Conservation (phyloP, 495 filamentous ascomycete genomes). For the Bacidia gigantensis region DNA sequence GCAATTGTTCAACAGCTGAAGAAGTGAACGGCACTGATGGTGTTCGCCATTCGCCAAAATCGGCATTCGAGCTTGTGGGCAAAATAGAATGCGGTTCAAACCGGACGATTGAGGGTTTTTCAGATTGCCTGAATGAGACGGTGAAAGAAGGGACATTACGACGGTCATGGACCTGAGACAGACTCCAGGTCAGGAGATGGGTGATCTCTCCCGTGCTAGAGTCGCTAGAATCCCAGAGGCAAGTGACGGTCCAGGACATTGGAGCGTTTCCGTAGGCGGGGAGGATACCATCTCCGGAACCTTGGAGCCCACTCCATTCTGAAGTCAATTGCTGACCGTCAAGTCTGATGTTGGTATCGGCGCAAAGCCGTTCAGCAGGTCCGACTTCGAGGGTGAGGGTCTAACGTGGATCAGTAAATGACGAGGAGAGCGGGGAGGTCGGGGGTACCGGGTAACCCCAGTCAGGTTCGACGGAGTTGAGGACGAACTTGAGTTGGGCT, state of each 20-base stretch:
- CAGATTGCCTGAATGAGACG: conserved; percentile 32
- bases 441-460: conserved; percentile 10
- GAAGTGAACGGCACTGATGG: neutral
- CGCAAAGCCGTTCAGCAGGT: conserved; percentile 21
- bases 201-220: conserved; percentile 23
- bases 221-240: conserved; percentile 23
- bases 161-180: conserved; percentile 27
- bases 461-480: conserved; percentile 3
- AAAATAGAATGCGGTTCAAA: conserved; percentile 9
- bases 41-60: conserved; percentile 5
- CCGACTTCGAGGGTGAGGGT: conserved; percentile 20
- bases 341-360: conserved; percentile 23
- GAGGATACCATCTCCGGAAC: conserved; percentile 22
- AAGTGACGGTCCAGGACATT: conserved; percentile 34
- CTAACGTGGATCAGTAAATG: conserved; percentile 15
- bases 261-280: conserved; percentile 21
- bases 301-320: conserved; percentile 23
- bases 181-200: conserved; percentile 33
- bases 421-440: conserved; percentile 2
- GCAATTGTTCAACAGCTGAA: neutral
- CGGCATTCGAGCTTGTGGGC: neutral
- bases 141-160: conserved; percentile 28
- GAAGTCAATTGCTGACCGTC: conserved; percentile 25
- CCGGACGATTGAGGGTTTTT: conserved; percentile 27
- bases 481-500: conserved; percentile 5